Base-by-base conservation (phyloP, 805 yeast species). In the Candida awuae region DNA sequence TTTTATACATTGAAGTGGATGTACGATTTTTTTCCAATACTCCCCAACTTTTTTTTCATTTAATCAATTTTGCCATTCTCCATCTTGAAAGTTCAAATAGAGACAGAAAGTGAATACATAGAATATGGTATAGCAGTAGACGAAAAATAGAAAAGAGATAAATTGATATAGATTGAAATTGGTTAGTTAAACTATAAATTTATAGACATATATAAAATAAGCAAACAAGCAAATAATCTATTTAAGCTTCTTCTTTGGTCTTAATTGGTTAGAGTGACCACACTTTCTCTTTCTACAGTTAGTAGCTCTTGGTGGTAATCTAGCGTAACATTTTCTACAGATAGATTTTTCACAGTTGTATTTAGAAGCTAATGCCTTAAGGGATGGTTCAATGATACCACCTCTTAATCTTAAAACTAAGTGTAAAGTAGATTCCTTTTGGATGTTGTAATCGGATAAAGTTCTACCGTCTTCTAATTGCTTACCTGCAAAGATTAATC, bases 261-360 rank as follows among this genome's bases (percentile, higher is more conserved):
- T 87, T 74, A 92, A 85, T 80, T 92, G 98, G 82, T 92, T 92
- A 70, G 96, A 79, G 94, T 92, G 98, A 67, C 98, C 98, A 77
- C 98, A 92, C 83, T 92, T 92, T 86, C 97, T 87, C 97, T 92
- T 92, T 80, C 98, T 87, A 83, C 98, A 92, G 96, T 92, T 92
- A 74, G 97, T 92, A 63, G 98, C 98, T 84, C 97, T 94, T 75
- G 98, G 96, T 67, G 98, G 98, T 68, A 92, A 88, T 81, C 98
- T 92, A 63, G 98, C 97, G 83, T 92, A 92, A 80, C 98, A 92
- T 71, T 88, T 85, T 76, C 98, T 94, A 82, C 98, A 92, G 70
- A 92, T 90, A 56, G 95, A 70, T 77, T 92, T 92, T 57, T 92
- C 98, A 80, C 97, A 92, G 94, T 92, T 92, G 90, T 84, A 92